Base-by-base conservation (phyloP, 108 stramenopile genomes). In the Nitzschia sp. region DNA sequence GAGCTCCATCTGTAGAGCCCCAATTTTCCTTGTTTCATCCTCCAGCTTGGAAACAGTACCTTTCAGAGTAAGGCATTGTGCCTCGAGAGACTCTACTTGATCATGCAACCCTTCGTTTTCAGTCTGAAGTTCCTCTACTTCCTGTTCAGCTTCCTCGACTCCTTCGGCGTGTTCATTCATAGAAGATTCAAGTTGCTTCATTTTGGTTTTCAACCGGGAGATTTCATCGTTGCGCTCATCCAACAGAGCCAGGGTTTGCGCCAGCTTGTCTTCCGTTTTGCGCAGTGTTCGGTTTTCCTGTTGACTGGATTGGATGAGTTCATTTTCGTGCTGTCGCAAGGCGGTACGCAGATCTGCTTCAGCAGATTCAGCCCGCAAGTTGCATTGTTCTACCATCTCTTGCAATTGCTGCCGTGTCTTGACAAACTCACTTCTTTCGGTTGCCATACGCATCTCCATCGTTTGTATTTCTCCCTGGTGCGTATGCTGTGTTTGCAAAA, bases 71-170 rank as follows among this genome's bases (percentile, higher is more conserved):
- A 44, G 63, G 21, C 79, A 80, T 57, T 87, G 85, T 10, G 71
- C 70, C 70, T 88, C 84, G 51, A 89, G 59, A 10, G 54, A 64
- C 20, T 82, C 80, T 12, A 88, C 63, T 19, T 79, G 70, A 14
- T 80, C 63, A 53, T 79, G 87, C 73, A 94, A 65, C 43, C 71
- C 62, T 44, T 93, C 92, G 65, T 87, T 90, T 67, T 93, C 89
- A 21, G 72, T 63, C 60, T 90, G 89, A 41, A 90, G 48, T 57
- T 87, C 85, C 37, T 86, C 85, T 21, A 65, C 56, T 63, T 84
- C 77, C 53, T 81, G 77, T 48, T 85, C 84, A 8, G 69, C 76
- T 52, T 80, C 77, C 50, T 75, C 71, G 14, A 22, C 57, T 26
- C 71, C 79, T 60, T 75, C 69, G 72, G 80, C 51, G 54, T 81